A percentile compares a stretch with the other conserved stretches of the same genome.
These are phyloP conservation scores for Xylogone sp. DNA, from an alignment of 2,329 filamentous ascomycete genomes.

Conservation along the genomic window DNA sequence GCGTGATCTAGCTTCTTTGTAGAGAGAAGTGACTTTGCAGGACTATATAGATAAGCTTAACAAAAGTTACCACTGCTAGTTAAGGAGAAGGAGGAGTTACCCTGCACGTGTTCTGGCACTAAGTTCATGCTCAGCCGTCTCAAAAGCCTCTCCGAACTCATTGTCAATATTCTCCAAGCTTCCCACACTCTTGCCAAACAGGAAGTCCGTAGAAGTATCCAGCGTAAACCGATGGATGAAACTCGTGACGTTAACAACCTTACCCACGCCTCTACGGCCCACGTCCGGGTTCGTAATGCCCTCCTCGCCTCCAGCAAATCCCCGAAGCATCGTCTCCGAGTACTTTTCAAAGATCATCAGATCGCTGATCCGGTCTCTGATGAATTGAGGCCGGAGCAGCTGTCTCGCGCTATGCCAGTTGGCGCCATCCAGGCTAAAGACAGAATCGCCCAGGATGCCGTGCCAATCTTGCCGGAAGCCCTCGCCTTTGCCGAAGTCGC, in stretches of 20 bases:
- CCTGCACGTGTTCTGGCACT: no score
- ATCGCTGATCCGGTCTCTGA: slow-evolving; percentile 42
- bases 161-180: slow-evolving; percentile 15
- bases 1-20: no score
- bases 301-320: no score
- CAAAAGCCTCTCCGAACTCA: no score
- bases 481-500: slow-evolving; percentile 42
- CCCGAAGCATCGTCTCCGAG: slow-evolving; percentile 31
- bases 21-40: no score
- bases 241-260: slow-evolving; percentile 44
- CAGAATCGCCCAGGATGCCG: slow-evolving; percentile 32
- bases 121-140: no score
- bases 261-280: slow-evolving; percentile 28
- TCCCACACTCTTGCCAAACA: slow-evolving; percentile 55
- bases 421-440: slow-evolving; percentile 43
- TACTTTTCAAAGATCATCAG: slow-evolving; percentile 58
- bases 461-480: slow-evolving; percentile 27
- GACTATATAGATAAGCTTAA: no score
- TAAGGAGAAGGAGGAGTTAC: no score
- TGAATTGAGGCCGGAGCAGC: slow-evolving; percentile 51
- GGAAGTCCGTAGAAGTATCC: slow-evolving; percentile 64
- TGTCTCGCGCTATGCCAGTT: slow-evolving; percentile 48
- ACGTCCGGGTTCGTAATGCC: slow-evolving; percentile 34
- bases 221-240: slow-evolving; percentile 49
- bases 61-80: no score